Conservation (phyloP, 805 yeast genomes). For the Phaffomyces thermotolerans region DNA sequence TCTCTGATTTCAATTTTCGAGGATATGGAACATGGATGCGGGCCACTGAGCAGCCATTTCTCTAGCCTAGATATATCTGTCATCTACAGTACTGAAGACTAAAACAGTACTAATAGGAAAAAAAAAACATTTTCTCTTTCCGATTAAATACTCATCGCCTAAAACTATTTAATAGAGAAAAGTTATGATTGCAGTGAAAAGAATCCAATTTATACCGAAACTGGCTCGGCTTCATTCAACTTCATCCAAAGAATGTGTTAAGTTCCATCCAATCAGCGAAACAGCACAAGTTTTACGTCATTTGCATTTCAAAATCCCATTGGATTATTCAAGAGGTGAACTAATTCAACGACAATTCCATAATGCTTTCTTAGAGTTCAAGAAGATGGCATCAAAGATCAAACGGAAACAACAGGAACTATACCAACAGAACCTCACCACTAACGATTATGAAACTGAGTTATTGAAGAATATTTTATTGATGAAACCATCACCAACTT, state of each 20-base stretch:
- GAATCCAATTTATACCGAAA: not conserved
- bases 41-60: constrained; percentile 2
- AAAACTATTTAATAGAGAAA: no score
- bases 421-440: constrained; percentile 30
- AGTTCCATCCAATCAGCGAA: constrained; percentile 27
- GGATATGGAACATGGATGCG: constrained; percentile 17
- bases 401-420: constrained; percentile 32
- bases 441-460: constrained; percentile 41
- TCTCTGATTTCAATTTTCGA: constrained; percentile 35
- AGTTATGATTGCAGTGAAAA: not conserved
- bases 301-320: constrained; percentile 32
- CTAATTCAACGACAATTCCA: constrained; percentile 50
- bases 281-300: constrained; percentile 35
- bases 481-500: constrained; percentile 54
- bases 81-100: no score
- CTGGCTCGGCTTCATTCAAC: not conserved
- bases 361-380: constrained; percentile 49
- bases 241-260: constrained; percentile 7
- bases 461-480: constrained; percentile 36
- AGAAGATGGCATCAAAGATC: constrained; percentile 44
- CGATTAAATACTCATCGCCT: no score
- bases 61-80: constrained; percentile 1
- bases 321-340: constrained; percentile 43
- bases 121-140: no score
- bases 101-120: no score